phyloP scores from a whole-genome alignment of 2,329 filamentous ascomycete genomes.

The Sporothrix schenckii region DNA sequence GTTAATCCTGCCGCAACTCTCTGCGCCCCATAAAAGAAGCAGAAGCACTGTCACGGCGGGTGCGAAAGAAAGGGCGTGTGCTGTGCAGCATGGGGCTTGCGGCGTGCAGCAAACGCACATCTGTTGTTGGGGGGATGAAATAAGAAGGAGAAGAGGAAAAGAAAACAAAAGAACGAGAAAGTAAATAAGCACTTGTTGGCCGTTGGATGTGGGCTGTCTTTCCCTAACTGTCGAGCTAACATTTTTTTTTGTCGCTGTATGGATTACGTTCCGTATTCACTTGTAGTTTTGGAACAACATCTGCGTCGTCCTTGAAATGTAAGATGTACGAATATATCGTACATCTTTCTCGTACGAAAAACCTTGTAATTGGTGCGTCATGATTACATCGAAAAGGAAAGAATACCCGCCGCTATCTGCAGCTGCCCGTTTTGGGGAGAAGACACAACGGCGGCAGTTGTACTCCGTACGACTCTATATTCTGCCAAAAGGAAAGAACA shows the following conservation, averaged over 20 bases:
- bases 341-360: no score
- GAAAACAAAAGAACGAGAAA: not conserved
- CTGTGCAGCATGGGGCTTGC: not conserved
- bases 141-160: not conserved
- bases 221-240: not conserved
- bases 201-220: not conserved
- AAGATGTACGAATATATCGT: no score
- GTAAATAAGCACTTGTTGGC: not conserved
- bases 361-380: no score
- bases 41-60: constrained; percentile 23
- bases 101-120: not conserved
- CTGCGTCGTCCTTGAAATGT: no score
- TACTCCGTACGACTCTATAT: no score
- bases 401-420: not conserved
- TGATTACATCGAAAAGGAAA: no score
- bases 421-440: constrained; percentile 11
- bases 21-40: constrained; percentile 3
- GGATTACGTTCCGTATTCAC: not conserved
- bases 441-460: not conserved
- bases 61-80: not conserved
- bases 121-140: constrained; percentile 23
- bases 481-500: no score
- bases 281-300: no score
- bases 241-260: not conserved
- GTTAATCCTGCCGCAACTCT: not conserved